phyloP scores from a whole-genome alignment of 164 flowering plant species.

The Brasenia schreberi region DNA sequence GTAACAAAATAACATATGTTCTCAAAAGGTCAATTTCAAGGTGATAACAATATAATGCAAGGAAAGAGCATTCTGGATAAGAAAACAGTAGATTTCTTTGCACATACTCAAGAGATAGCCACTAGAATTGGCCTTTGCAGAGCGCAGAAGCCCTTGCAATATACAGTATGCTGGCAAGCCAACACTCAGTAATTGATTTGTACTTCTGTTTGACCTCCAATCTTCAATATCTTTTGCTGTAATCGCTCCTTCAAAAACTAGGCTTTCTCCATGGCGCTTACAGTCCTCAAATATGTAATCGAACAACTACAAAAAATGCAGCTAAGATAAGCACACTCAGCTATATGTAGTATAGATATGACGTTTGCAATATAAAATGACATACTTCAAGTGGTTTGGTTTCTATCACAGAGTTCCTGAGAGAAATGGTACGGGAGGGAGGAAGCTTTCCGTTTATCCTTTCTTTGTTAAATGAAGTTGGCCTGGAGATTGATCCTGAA shows the following conservation, averaged over 20 bases:
- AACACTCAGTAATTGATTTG: constrained; percentile 29
- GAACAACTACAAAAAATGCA: constrained; percentile 27
- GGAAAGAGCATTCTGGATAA: too few relatives aligned
- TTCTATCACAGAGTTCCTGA: constrained; percentile 36
- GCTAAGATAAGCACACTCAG: neutral
- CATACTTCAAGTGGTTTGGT: constrained; percentile 74
- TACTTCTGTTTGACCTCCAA: constrained; percentile 27
- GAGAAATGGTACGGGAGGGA: constrained; percentile 38
- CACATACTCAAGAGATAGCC: constrained; percentile 71
- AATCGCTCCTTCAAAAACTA: constrained; percentile 56
- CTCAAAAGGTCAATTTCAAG: too few relatives aligned
- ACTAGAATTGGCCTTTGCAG: constrained; percentile 46
- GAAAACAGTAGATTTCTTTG: too few relatives aligned
- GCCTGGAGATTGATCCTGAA: constrained; percentile 36
- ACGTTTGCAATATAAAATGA: neutral
- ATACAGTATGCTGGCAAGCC: constrained; percentile 82
- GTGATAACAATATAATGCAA: too few relatives aligned
- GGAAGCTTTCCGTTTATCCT: constrained; percentile 9
- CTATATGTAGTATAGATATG: neutral
- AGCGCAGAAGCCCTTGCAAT: constrained; percentile 49
- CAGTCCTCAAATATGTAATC: constrained; percentile 46
- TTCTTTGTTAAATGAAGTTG: constrained; percentile 27
- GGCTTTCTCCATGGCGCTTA: constrained; percentile 33
- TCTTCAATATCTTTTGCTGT: constrained; percentile 55
- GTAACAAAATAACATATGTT: too few relatives aligned